Conservation (phyloP, 768 basidiomycete genomes). For the Trametes punicea region DNA sequence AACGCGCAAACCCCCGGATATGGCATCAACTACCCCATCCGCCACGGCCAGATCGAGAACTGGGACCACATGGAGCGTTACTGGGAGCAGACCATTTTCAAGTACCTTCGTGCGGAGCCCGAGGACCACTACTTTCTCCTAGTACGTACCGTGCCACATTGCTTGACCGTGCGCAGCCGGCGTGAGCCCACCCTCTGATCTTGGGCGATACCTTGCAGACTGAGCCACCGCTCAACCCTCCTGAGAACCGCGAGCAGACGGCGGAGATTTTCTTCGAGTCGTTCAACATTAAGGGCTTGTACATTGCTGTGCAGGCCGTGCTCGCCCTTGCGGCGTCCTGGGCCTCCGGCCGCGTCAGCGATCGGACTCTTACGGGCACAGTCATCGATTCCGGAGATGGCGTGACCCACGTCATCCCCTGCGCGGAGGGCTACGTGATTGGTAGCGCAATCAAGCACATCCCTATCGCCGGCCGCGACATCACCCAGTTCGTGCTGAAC, state of each 20-base stretch:
- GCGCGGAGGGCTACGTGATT: constrained; percentile 97
- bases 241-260: constrained; percentile 98
- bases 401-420: constrained; percentile 97
- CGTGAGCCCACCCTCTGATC: constrained; percentile 1
- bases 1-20: constrained; percentile 95
- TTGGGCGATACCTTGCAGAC: constrained; percentile 54
- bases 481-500: constrained; percentile 94
- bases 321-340: constrained; percentile 97
- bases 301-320: constrained; percentile 98
- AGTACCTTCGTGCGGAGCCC: constrained; percentile 96
- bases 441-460: constrained; percentile 99
- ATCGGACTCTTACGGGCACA: constrained; percentile 92
- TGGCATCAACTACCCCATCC: constrained; percentile 92
- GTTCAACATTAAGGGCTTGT: constrained; percentile 97
- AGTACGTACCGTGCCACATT: constrained; percentile 50
- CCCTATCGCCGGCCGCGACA: constrained; percentile 97
- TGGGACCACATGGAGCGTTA: constrained; percentile 99
- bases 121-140: constrained; percentile 98
- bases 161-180: background rate
- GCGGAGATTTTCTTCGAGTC: constrained; percentile 99
- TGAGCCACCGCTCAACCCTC: constrained; percentile 97
- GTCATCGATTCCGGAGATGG: constrained; percentile 99
- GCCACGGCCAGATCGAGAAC: constrained; percentile 97
- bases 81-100: constrained; percentile 99
- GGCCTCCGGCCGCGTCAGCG: constrained; percentile 85